Evolutionary conservation across 2,329 filamentous ascomycete genomes (phyloP), one percentile per base, ranked within the genome.

Genomic region (Botryotinia narcissicola): DNA sequence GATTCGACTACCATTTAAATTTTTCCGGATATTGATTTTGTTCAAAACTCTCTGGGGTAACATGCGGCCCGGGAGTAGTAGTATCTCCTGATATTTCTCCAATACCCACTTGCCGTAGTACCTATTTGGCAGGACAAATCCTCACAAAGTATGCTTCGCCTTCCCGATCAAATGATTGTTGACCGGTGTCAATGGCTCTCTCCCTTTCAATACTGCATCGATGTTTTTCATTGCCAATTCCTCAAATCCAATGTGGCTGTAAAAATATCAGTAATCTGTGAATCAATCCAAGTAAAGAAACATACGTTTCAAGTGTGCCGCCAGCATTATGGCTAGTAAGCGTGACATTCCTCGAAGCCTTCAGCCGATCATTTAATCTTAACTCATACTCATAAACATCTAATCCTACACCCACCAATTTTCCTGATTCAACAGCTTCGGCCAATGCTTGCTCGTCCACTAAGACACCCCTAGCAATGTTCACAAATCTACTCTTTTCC

Each of bases 301-400:
- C 78, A 70, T 72, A 80, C 75, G 90, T 90, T 80, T 91, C 89
- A 22, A 91, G 84, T 51, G 89, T 91, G 5, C 89, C 89, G 0
- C 90, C 90, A 1, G 90, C 90, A 76, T 91, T 91, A 79, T 92
- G 91, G 70, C 88, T 88, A n/a, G 90, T 88, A 72, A 92, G 79
- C 82, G 90, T 85, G 22, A 83, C 84, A 42, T 82, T 78, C 48
- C 74, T 78, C 62, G 77, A 75, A 20, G 37, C 66, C 72, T 78
- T 79, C 37, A 81, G 69, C 32, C 79, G 75, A 20, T 77, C 75
- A 74, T 78, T 79, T 32, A 81, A 77, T 9, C 46, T 70, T 6
- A 90, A 90, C 80, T 93, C 91, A 75, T 86, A 77, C 12, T 86
- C 85, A 78, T 92, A 88, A 22, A 93, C 91, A 78, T 92, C 91